phyloP scores from a whole-genome alignment of 176 grass and related monocot species.

The Triticum timopheevii region DNA sequence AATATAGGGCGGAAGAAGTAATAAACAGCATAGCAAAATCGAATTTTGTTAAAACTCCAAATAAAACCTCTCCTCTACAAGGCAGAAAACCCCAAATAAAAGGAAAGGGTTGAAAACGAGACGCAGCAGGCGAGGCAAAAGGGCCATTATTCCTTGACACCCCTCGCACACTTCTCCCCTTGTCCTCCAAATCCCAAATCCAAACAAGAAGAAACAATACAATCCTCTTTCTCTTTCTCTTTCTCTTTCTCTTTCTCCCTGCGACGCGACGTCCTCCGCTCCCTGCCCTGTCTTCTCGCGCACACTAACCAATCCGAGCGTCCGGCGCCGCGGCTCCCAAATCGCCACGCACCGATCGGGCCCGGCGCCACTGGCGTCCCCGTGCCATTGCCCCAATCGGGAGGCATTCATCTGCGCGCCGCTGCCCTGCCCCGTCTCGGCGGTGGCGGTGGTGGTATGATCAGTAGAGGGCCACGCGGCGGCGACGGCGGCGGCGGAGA shows the following conservation, averaged over 20 bases:
- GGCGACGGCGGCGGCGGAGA: conserved; percentile 4
- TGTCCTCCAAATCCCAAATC: not conserved
- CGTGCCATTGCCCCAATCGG: conserved; percentile 37
- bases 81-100: not conserved
- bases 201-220: not conserved
- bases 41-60: not conserved
- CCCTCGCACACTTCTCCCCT: not conserved
- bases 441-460: conserved; percentile 45
- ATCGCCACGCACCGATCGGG: conserved; percentile 36
- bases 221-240: not conserved
- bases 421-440: conserved; percentile 21
- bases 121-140: not conserved
- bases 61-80: not conserved
- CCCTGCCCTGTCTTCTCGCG: conserved; percentile 57
- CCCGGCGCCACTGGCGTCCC: conserved; percentile 3
- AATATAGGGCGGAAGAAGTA: too few relatives aligned
- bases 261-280: conserved; percentile 28
- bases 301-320: conserved; percentile 56
- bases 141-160: conserved; percentile 32
- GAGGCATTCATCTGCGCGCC: conserved; percentile 38
- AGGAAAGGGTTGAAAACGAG: not conserved
- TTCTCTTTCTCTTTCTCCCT: not conserved
- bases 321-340: conserved; percentile 38
- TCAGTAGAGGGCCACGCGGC: conserved; percentile 24
- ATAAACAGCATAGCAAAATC: conserved; percentile 20